phyloP scores from a whole-genome alignment of 352 stramenopile species.

The Globisporangium radiosum region DNA sequence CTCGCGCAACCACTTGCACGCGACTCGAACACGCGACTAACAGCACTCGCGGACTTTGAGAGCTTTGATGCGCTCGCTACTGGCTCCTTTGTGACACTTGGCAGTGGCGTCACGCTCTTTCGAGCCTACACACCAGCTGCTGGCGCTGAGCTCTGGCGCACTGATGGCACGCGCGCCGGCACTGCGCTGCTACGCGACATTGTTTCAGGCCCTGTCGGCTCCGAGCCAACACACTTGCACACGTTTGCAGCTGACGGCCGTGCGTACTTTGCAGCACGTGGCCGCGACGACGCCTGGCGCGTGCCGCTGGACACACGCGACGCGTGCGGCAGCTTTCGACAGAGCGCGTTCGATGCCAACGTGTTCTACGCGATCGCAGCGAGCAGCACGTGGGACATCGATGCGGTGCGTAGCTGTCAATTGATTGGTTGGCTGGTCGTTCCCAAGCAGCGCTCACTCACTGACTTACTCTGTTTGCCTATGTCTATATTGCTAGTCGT shows the following conservation, averaged over 20 bases:
- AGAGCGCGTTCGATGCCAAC: conserved; percentile 38
- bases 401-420: conserved; percentile 21
- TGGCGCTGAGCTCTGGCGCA: conserved; percentile 72
- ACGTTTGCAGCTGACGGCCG: conserved; percentile 45
- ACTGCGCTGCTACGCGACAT: conserved; percentile 73
- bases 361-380: conserved; percentile 73
- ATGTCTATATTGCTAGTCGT: conserved; percentile 23
- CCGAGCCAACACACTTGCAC: conserved; percentile 29
- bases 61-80: conserved; percentile 4
- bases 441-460: background rate
- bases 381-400: conserved; percentile 49
- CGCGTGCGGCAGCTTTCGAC: conserved; percentile 61
- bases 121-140: conserved; percentile 12
- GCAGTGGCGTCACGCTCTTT: conserved; percentile 24
- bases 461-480: background rate
- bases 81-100: conserved; percentile 18
- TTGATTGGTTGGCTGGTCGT: background rate
- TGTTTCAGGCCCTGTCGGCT: conserved; percentile 22
- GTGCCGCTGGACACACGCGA: conserved; percentile 36
- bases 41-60: conserved; percentile 13
- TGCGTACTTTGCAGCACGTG: conserved; percentile 81
- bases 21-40: conserved; percentile 20
- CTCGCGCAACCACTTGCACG: conserved; percentile 13
- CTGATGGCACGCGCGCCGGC: conserved; percentile 52
- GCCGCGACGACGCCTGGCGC: conserved; percentile 61